Conservation (phyloP, 2,329 filamentous ascomycete species). For the Neoarthrinium moseri region DNA sequence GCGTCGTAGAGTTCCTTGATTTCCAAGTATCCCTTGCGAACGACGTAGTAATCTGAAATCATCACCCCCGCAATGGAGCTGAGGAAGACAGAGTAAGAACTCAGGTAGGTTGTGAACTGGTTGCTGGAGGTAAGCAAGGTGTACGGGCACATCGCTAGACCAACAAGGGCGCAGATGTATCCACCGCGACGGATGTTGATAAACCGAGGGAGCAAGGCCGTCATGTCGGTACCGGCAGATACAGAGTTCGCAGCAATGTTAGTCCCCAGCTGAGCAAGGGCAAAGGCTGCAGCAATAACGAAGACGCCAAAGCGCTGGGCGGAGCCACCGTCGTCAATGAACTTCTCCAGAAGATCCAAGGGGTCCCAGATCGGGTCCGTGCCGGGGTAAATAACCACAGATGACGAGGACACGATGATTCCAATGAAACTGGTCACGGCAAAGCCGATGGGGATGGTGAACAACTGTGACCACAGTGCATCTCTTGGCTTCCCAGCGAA, state of each 20-base stretch:
- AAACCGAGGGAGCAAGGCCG: constrained; percentile 74
- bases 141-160: constrained; percentile 85
- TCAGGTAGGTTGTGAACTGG: constrained; percentile 88
- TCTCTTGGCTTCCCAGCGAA: constrained; percentile 76
- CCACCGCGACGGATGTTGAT: constrained; percentile 84
- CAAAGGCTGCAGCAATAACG: constrained; percentile 67
- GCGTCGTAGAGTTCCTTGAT: constrained; percentile 77
- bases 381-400: constrained; percentile 63
- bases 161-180: constrained; percentile 78
- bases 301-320: constrained; percentile 74
- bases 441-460: constrained; percentile 71
- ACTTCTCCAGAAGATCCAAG: constrained; percentile 62
- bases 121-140: constrained; percentile 73
- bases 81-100: constrained; percentile 91
- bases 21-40: constrained; percentile 79
- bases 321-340: constrained; percentile 67
- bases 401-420: constrained; percentile 74
- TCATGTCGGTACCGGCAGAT: constrained; percentile 80
- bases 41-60: constrained; percentile 81
- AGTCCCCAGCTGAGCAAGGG: constrained; percentile 79
- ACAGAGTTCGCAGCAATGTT: constrained; percentile 88
- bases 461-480: constrained; percentile 76
- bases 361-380: constrained; percentile 71
- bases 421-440: constrained; percentile 82
- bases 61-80: constrained; percentile 93